Conservation (phyloP, 345 rosid species). For the Salix suchowensis region DNA sequence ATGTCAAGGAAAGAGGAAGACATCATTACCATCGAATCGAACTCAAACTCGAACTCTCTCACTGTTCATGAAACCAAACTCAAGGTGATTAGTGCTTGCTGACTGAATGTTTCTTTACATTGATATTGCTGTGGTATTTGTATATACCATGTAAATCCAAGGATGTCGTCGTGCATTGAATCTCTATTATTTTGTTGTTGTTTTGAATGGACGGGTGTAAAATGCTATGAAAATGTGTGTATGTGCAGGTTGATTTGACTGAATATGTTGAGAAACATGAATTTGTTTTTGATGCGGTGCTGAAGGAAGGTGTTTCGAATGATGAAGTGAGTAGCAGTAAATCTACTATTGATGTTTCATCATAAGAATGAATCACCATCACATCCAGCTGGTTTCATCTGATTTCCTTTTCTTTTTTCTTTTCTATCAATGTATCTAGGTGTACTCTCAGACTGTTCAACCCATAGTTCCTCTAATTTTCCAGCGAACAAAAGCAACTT, state of each 20-base stretch:
- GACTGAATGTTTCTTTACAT: no score
- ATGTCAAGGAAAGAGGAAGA: constrained; percentile 51
- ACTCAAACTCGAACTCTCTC: constrained; percentile 36
- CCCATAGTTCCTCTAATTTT: constrained; percentile 54
- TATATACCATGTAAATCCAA: no score
- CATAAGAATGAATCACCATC: not conserved
- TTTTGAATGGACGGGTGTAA: not conserved
- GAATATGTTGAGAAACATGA: constrained; percentile 61
- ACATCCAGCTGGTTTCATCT: constrained; percentile 8
- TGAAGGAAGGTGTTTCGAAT: constrained; percentile 48
- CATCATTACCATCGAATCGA: constrained; percentile 40
- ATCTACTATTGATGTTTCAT: not conserved
- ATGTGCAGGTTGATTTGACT: constrained; percentile 51
- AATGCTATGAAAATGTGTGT: not conserved
- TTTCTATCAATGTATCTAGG: constrained; percentile 18
- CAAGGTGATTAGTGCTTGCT: constrained; percentile 29
- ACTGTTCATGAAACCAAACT: constrained; percentile 53
- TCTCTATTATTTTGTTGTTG: not conserved
- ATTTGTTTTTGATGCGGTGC: constrained; percentile 54
- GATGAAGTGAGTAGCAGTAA: constrained; percentile 37
- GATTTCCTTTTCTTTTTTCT: not conserved
- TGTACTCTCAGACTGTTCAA: constrained; percentile 54
- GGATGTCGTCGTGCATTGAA: no score
- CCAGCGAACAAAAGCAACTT: constrained; percentile 54
- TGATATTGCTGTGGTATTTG: no score